phyloP scores from a whole-genome alignment of 768 basidiomycete species.

The Dioszegia aurantiaca region DNA sequence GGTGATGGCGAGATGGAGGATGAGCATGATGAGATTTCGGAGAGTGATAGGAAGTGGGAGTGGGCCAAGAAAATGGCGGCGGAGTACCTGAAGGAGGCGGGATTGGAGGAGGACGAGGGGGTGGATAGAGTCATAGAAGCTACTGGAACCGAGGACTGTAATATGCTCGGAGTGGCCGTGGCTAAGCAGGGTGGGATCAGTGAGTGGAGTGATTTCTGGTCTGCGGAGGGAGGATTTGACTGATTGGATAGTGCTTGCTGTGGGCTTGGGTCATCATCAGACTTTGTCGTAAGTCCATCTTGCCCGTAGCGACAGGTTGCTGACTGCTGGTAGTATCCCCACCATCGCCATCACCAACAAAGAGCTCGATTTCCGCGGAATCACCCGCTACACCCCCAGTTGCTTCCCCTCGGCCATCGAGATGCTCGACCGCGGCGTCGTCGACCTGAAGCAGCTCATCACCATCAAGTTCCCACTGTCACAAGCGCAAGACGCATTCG shows the following conservation, averaged over 20 bases:
- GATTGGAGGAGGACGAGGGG: constrained; percentile 39
- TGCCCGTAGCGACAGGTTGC: not conserved
- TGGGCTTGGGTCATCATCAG: constrained; percentile 42
- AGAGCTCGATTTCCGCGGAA: constrained; percentile 43
- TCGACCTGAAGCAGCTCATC: constrained; percentile 43
- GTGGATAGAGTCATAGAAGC: constrained; percentile 47
- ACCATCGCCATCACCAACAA: constrained; percentile 47
- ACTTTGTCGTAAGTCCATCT: constrained; percentile 26
- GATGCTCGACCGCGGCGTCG: constrained; percentile 34
- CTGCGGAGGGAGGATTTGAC: not conserved
- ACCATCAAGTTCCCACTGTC: constrained; percentile 35
- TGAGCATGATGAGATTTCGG: constrained; percentile 26
- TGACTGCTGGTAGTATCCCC: constrained; percentile 19
- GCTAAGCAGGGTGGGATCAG: constrained; percentile 45
- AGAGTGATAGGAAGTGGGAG: constrained; percentile 42
- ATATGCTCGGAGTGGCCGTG: constrained; percentile 40
- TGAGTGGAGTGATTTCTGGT: constrained; percentile 26
- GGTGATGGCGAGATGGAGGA: constrained; percentile 32
- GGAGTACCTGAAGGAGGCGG: constrained; percentile 28
- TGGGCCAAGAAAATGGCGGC: constrained; percentile 30
- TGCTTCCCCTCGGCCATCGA: constrained; percentile 45
- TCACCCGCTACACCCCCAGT: constrained; percentile 43
- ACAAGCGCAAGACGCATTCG: constrained; percentile 34
- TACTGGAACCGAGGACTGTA: constrained; percentile 38
- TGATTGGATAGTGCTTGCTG: constrained; percentile 30